phyloP scores from a whole-genome alignment of 352 stramenopile genomes.

The Phytophthora foliorum region DNA sequence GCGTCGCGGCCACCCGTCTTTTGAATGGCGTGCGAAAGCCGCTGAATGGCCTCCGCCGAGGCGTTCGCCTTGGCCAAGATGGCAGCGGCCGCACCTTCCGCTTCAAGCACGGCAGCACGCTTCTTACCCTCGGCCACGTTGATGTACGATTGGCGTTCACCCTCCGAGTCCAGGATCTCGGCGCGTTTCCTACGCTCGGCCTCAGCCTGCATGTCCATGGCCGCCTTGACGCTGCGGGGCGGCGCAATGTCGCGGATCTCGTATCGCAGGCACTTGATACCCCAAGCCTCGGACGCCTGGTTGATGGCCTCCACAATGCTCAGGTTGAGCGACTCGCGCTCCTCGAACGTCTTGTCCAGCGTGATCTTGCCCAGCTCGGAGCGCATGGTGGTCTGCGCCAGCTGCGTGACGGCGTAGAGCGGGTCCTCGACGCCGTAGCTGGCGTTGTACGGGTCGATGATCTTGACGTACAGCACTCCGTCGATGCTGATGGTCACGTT shows the following conservation, averaged over 20 bases:
- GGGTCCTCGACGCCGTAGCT: slow-evolving; percentile 91
- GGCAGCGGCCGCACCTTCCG: slow-evolving; percentile 86
- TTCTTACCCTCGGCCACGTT: slow-evolving; percentile 94
- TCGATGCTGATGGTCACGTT: slow-evolving; percentile 95
- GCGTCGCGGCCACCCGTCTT: slow-evolving; percentile 79
- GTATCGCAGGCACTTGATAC: slow-evolving; percentile 92
- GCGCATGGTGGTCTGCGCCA: slow-evolving; percentile 93
- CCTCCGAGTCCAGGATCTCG: slow-evolving; percentile 93
- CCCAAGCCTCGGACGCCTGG: slow-evolving; percentile 90
- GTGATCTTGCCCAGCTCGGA: slow-evolving; percentile 94
- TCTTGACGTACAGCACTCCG: slow-evolving; percentile 93
- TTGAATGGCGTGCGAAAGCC: slow-evolving; percentile 78
- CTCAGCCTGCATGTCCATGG: slow-evolving; percentile 95
- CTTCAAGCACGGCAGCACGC: slow-evolving; percentile 84
- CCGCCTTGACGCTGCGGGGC: slow-evolving; percentile 85
- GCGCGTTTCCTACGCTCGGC: slow-evolving; percentile 93
- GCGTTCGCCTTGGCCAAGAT: slow-evolving; percentile 87
- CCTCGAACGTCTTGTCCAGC: slow-evolving; percentile 94
- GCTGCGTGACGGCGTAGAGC: slow-evolving; percentile 91
- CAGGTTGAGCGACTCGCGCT: slow-evolving; percentile 93
- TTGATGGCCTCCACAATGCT: slow-evolving; percentile 94
- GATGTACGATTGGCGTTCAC: slow-evolving; percentile 90
- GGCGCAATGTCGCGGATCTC: slow-evolving; percentile 93
- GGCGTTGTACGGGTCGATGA: slow-evolving; percentile 90
- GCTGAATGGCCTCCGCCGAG: slow-evolving; percentile 84